These are phyloP conservation scores for Cydonia oblonga DNA, from an alignment of 331 rosid species.

Conservation along the genomic window DNA sequence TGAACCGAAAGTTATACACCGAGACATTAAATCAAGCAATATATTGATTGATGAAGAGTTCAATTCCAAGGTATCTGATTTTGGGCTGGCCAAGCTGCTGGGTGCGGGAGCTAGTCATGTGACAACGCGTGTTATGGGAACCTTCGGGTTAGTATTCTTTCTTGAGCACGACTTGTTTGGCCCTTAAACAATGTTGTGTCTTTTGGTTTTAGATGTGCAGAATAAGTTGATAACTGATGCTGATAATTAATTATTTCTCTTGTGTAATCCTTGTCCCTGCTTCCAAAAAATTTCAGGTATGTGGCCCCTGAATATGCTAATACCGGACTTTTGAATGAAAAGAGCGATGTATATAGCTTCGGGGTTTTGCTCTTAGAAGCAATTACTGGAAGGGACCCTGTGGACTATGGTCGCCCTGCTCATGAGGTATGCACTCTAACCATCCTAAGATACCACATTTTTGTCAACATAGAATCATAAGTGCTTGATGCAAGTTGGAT, in stretches of 20 bases:
- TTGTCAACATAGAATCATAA: background rate
- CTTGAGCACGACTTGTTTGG: background rate
- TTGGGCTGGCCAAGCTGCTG: constrained; percentile 85
- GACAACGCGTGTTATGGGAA: constrained; percentile 95
- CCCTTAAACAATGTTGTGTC: constrained; percentile 1
- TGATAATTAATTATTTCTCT: background rate
- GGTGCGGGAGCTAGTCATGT: constrained; percentile 81
- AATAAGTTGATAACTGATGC: background rate
- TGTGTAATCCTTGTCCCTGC: background rate
- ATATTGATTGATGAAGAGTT: constrained; percentile 80
- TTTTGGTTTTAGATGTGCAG: background rate
- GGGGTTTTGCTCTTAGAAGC: constrained; percentile 82
- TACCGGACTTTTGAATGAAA: constrained; percentile 81
- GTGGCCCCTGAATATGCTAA: constrained; percentile 97
- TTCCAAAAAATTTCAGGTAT: constrained; percentile 27
- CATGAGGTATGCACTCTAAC: constrained; percentile 43
- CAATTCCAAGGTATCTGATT: constrained; percentile 88
- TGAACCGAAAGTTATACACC: constrained; percentile 91
- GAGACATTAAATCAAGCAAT: constrained; percentile 89
- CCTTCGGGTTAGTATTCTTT: constrained; percentile 64
- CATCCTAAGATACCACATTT: background rate
- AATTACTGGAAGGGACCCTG: constrained; percentile 90
- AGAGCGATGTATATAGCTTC: constrained; percentile 88
- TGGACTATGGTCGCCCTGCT: constrained; percentile 77
- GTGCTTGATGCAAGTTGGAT: background rate